Percentiles rank a stretch among this genome's conserved stretches.
Conservation (phyloP, 768 basidiomycete genomes). For the Lentinula aciculospora region DNA sequence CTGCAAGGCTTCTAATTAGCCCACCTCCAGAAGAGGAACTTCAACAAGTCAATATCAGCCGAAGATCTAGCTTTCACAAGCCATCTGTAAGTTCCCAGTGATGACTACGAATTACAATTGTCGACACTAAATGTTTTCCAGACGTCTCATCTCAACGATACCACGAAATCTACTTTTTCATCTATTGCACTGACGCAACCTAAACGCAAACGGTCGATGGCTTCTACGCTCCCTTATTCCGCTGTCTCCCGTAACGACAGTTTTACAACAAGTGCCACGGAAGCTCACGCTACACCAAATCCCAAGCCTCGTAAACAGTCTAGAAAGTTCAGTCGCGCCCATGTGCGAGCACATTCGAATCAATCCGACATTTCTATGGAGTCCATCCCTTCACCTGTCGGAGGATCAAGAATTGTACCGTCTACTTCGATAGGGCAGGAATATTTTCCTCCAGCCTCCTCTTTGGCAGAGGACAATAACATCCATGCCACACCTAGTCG, state of each 20-base stretch:
- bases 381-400: conserved; percentile 9
- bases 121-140: background rate
- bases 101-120: background rate
- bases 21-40: conserved; percentile 60
- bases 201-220: conserved; percentile 11
- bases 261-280: conserved; percentile 18
- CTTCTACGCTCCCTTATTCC: conserved; percentile 7
- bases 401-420: background rate
- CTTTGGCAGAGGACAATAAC: background rate
- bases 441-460: background rate
- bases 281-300: conserved; percentile 42
- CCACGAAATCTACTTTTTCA: background rate
- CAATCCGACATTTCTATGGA: background rate
- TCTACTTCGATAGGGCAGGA: background rate
- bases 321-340: conserved; percentile 1
- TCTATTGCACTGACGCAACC: conserved; percentile 3
- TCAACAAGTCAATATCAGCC: conserved; percentile 10
- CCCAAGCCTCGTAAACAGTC: conserved; percentile 54
- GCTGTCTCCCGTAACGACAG: conserved; percentile 33
- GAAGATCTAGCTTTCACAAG: conserved; percentile 16
- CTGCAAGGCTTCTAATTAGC: conserved; percentile 38
- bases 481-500: conserved; percentile 4
- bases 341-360: conserved; percentile 6
- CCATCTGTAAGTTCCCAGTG: conserved; percentile 15
- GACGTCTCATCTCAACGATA: conserved; percentile 1